Evolutionary conservation across 1,139 yeast genomes (phyloP).

Genomic region (Hemisphaericaspora xylofermentans): DNA sequence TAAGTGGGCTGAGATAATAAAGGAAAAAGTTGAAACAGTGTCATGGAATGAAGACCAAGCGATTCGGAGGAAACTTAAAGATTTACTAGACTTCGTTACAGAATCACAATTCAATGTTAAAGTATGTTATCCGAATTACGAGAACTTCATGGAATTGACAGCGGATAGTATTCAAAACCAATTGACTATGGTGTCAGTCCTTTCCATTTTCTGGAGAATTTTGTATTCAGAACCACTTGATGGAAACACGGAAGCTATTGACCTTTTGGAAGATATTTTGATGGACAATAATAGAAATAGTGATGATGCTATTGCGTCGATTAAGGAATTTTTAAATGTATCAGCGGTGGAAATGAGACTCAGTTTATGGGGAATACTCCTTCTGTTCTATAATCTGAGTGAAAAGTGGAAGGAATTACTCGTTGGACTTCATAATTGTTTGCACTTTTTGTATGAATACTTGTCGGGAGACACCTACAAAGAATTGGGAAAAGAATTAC

Average conservation of each 20-base stretch:
- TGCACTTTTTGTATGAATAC: slow-evolving; percentile 28
- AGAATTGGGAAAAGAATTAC: slow-evolving; percentile 10
- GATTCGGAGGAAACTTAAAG: slow-evolving; percentile 25
- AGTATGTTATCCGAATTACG: slow-evolving; percentile 45
- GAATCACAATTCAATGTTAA: slow-evolving; percentile 6
- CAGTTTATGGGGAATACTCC: slow-evolving; percentile 73
- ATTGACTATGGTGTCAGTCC: slow-evolving; percentile 63
- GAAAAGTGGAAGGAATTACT: slow-evolving; percentile 43
- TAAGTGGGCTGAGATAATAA: slow-evolving; percentile 36
- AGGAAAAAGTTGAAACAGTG: slow-evolving; percentile 31
- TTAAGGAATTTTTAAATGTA: slow-evolving; percentile 55
- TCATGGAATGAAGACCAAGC: slow-evolving; percentile 32
- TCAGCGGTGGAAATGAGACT: slow-evolving; percentile 69
- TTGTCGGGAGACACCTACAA: slow-evolving; percentile 16
- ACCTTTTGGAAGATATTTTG: slow-evolving; percentile 55
- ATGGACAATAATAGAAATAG: slow-evolving; percentile 15
- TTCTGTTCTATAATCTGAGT: slow-evolving; percentile 54
- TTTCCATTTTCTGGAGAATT: slow-evolving; percentile 63
- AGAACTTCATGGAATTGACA: slow-evolving; percentile 60
- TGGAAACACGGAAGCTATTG: slow-evolving; percentile 47
- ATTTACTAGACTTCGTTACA: slow-evolving; percentile 17
- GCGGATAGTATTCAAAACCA: slow-evolving; percentile 54
- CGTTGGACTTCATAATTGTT: slow-evolving; percentile 54
- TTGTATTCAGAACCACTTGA: slow-evolving; percentile 40
- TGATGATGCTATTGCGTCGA: slow-evolving; percentile 40